These are phyloP conservation scores for Limonium bicolor DNA, from an alignment of 148 eudicot species.

Conservation along the genomic window DNA sequence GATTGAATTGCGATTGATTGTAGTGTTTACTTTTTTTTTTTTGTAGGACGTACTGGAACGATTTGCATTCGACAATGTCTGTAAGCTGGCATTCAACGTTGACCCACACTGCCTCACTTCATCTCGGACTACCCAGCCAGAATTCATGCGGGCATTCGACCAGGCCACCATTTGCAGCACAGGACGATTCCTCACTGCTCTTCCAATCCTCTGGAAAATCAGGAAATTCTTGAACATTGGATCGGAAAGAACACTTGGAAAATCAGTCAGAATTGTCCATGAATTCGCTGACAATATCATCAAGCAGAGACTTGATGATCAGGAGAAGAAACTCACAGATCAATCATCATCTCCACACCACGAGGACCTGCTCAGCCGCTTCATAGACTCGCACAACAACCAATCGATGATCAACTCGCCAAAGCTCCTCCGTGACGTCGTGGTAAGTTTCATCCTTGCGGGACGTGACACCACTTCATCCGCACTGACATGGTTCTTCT, in stretches of 20 bases:
- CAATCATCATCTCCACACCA: neutral
- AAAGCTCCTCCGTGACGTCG: conserved; percentile 2
- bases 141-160: conserved; percentile 11
- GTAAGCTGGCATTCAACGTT: conserved; percentile 7
- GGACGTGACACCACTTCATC: conserved; percentile 13
- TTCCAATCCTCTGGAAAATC: conserved; percentile 4
- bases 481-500: conserved; percentile 9
- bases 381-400: neutral
- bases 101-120: conserved; percentile 6
- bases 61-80: conserved; percentile 41
- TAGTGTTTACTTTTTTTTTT: too few relatives aligned
- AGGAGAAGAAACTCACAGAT: neutral
- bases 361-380: neutral
- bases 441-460: conserved; percentile 9
- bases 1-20: too few relatives aligned
- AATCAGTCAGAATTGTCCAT: conserved; percentile 1
- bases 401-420: too few relatives aligned
- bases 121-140: neutral
- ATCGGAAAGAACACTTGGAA: conserved; percentile 2
- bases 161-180: conserved; percentile 4
- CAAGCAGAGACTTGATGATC: neutral
- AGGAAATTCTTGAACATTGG: conserved; percentile 3
- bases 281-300: conserved; percentile 3
- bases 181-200: neutral
- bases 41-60: conserved; percentile 23